Percentiles rank a stretch among this genome's conserved stretches.
Evolutionary conservation across 2,329 filamentous ascomycete species (phyloP).

Genomic region (Aspergillus glaucus): DNA sequence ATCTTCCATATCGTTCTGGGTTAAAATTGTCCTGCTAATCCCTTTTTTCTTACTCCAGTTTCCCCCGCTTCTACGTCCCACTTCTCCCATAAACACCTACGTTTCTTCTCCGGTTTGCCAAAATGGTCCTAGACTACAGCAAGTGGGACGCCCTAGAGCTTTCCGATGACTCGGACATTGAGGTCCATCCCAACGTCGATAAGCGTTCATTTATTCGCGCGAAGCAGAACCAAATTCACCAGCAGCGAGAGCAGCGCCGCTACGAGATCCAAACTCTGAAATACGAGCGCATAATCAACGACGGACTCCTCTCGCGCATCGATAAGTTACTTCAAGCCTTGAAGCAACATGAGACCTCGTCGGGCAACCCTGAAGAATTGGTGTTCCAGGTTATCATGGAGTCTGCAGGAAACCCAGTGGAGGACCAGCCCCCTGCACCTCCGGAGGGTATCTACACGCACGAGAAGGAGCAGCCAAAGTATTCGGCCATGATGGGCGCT

Average conservation of each 20-base stretch:
- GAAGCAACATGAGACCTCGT: slow-evolving; percentile 63
- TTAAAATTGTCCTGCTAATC: not conserved
- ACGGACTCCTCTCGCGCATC: slow-evolving; percentile 80
- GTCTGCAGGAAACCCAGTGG: slow-evolving; percentile 61
- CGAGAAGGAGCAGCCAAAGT: slow-evolving; percentile 70
- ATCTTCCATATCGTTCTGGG: too few species aligned
- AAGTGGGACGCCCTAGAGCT: slow-evolving; percentile 80
- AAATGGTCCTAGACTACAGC: slow-evolving; percentile 58
- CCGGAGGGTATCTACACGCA: slow-evolving; percentile 74
- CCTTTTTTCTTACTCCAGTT: not conserved
- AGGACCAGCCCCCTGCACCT: slow-evolving; percentile 67
- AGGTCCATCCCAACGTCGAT: slow-evolving; percentile 98
- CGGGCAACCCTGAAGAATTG: slow-evolving; percentile 65
- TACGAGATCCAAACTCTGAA: slow-evolving; percentile 85
- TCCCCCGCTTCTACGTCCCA: slow-evolving; percentile 14
- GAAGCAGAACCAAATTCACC: slow-evolving; percentile 95
- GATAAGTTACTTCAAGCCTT: slow-evolving; percentile 69
- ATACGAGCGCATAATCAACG: slow-evolving; percentile 86
- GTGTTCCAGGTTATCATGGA: slow-evolving; percentile 89
- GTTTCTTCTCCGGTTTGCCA: slow-evolving; percentile 12
- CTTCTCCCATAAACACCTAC: slow-evolving; percentile 5
- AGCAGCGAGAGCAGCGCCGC: slow-evolving; percentile 77
- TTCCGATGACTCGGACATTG: slow-evolving; percentile 95
- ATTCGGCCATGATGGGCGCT: slow-evolving; percentile 98
- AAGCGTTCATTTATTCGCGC: slow-evolving; percentile 97